Base-by-base conservation (phyloP, 2,329 filamentous ascomycete genomes). In the Pseudogymnoascus sp. region DNA sequence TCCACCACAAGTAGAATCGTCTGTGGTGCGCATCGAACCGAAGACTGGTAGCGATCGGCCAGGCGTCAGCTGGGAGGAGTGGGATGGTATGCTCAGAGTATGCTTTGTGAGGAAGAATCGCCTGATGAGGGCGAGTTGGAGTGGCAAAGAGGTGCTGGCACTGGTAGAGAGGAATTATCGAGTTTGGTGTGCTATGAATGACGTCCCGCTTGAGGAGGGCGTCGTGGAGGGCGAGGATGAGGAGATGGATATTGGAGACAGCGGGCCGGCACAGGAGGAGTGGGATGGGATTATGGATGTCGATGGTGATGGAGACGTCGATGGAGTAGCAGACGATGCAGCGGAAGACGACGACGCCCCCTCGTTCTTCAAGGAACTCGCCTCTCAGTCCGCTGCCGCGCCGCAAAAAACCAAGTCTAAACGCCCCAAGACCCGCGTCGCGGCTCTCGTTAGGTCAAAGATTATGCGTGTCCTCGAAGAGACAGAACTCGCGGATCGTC, bases 11-110 rank as follows among this genome's bases (percentile, higher is more conserved):
- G 95, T 99, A 64, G 95, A 99, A 76, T 91, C 87, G 7, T 93
- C 89, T 64, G 93, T 97, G 6, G 92, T 97, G 59, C 84, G 93
- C 65, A 89, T 97, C 68, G 90, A 93, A 73, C 92, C 92, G 21
- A 96, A 97, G 78, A 82, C 84, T 38, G 92, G 92, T 10, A 79
- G 78, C 59, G 84, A 87, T 68, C 80, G 91, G 38, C 93, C 93
- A 62, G 88, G 91, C 69, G 93, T 97, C 67, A 90, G 87, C 73
- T 97, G 93, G 77, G 91, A 96, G 62, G 95, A 97, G 76, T 97
- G 93, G 88, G 93, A 97, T 73, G 93, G 93, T 9, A 81, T 97
- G 73, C 76, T 97, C 66, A 81, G 91, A 61, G 86, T 96, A 42
- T 86, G 87, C 66, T 96, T 96, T 69, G 87, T 89, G 62, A 82